phyloP scores from a whole-genome alignment of 2,329 filamentous ascomycete species.

The Aspergillus sp. region DNA sequence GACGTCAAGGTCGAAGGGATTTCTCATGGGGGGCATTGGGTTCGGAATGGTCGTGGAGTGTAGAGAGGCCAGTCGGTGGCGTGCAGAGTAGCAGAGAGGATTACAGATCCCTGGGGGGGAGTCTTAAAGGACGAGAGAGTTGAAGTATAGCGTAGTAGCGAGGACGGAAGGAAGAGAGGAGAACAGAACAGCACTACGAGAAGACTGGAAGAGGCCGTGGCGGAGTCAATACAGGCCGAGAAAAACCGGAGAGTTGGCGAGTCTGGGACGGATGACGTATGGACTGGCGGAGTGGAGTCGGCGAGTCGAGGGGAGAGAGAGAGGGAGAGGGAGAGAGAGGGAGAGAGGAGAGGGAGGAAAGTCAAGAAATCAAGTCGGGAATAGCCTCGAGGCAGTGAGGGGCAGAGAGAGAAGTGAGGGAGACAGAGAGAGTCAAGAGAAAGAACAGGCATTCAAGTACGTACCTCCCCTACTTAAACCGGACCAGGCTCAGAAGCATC shows the following conservation, averaged over 20 bases:
- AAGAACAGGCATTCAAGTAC: no score
- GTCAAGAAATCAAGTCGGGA: not conserved
- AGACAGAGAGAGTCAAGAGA: no score
- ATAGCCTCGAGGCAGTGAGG: slow-evolving; percentile 1
- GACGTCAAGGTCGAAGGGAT: slow-evolving; percentile 24
- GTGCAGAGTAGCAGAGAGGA: no score
- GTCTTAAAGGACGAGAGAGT: not conserved
- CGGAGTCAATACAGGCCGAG: not conserved
- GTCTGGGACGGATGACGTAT: not conserved
- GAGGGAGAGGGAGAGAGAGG: slow-evolving; percentile 2
- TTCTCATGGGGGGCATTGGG: slow-evolving; percentile 16
- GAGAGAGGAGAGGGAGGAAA: slow-evolving; percentile 1
- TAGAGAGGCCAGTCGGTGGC: slow-evolving; percentile 4
- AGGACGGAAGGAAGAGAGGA: no score
- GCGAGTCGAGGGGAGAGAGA: not conserved
- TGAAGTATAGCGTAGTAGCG: no score
- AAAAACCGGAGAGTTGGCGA: not conserved
- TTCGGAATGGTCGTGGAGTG: slow-evolving; percentile 1
- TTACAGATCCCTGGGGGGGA: slow-evolving; percentile 9
- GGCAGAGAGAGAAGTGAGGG: slow-evolving; percentile 1
- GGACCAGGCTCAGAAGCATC: no score
- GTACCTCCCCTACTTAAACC: no score
- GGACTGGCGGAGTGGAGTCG: not conserved
- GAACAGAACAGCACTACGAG: not conserved
- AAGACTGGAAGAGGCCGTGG: not conserved